These are phyloP conservation scores for Mycena vulgaris DNA, from an alignment of 768 basidiomycete genomes.

Conservation along the genomic window DNA sequence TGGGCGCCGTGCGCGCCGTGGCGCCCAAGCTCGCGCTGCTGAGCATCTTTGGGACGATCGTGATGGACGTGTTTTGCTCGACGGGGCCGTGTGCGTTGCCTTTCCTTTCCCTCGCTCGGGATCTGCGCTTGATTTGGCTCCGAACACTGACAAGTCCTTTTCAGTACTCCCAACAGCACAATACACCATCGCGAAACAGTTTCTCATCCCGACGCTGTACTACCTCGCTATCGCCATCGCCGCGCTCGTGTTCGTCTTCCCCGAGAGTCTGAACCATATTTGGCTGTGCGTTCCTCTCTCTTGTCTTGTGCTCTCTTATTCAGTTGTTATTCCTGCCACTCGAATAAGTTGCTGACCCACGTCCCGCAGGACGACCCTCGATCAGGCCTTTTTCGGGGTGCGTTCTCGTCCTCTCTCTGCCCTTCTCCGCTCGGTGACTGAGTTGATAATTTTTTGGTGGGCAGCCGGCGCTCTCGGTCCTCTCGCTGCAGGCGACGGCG, in stretches of 20 bases:
- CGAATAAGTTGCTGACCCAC: background rate
- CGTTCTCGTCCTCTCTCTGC: background rate
- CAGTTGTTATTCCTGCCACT: background rate
- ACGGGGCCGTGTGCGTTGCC: slow-evolving; percentile 32
- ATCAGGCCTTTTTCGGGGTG: slow-evolving; percentile 30
- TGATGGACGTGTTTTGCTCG: slow-evolving; percentile 55
- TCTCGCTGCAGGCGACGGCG: slow-evolving; percentile 52
- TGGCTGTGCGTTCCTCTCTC: slow-evolving; percentile 50
- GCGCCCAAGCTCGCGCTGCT: slow-evolving; percentile 58
- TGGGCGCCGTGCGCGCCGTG: slow-evolving; percentile 56
- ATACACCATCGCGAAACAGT: slow-evolving; percentile 57
- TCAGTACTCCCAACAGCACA: slow-evolving; percentile 57
- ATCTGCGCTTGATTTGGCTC: background rate
- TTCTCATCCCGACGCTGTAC: slow-evolving; percentile 57
- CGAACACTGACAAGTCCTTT: too few relatives aligned
- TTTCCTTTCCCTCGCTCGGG: background rate
- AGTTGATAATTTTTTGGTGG: background rate
- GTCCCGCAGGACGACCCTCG: slow-evolving; percentile 35
- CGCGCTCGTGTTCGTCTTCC: slow-evolving; percentile 58
- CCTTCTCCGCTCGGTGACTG: background rate
- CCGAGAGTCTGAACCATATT: slow-evolving; percentile 59
- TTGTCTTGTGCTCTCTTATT: too few relatives aligned
- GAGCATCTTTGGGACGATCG: slow-evolving; percentile 62
- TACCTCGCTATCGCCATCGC: slow-evolving; percentile 59
- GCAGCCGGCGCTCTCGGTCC: slow-evolving; percentile 53